Conservation (phyloP, 2,329 filamentous ascomycete species). For the Paraphaeosphaeria sporulosa region DNA sequence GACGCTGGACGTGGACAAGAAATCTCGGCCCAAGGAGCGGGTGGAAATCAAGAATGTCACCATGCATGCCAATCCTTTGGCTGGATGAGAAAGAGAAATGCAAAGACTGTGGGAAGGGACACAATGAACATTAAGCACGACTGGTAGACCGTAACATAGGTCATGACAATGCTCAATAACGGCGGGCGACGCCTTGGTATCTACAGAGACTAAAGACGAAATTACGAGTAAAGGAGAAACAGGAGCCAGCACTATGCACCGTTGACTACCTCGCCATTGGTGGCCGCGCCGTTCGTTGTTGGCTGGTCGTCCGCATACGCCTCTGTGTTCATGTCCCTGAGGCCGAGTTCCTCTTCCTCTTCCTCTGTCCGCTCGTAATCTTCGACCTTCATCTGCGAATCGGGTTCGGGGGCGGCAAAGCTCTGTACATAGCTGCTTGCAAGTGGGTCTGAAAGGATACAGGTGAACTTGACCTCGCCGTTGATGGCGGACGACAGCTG, state of each 20-base stretch:
- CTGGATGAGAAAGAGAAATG: slow-evolving; percentile 56
- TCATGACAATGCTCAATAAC: slow-evolving; percentile 16
- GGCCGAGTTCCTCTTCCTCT: slow-evolving; percentile 90
- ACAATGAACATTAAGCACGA: not conserved
- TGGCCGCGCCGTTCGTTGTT: slow-evolving; percentile 32
- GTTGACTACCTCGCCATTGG: slow-evolving; percentile 23
- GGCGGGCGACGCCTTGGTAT: slow-evolving; percentile 48
- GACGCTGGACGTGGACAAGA: slow-evolving; percentile 76
- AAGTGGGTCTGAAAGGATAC: slow-evolving; percentile 86
- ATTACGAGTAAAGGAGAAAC: slow-evolving; percentile 33
- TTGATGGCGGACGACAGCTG: slow-evolving; percentile 79
- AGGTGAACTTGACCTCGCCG: slow-evolving; percentile 80
- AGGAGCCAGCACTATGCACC: slow-evolving; percentile 16
- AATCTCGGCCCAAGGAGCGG: slow-evolving; percentile 73
- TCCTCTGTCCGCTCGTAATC: slow-evolving; percentile 88
- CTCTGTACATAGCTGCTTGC: slow-evolving; percentile 95
- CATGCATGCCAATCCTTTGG: slow-evolving; percentile 81
- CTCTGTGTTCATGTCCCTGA: slow-evolving; percentile 92
- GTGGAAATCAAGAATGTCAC: slow-evolving; percentile 73
- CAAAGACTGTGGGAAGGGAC: not conserved
- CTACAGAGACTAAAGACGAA: slow-evolving; percentile 36
- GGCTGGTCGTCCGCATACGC: slow-evolving; percentile 70
- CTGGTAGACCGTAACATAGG: not conserved
- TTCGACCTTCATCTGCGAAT: slow-evolving; percentile 81
- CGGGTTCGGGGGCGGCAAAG: slow-evolving; percentile 77